Base-by-base conservation (phyloP, 192 early-diverging fungal genomes). In the Phlyctochytrium planicorne region DNA sequence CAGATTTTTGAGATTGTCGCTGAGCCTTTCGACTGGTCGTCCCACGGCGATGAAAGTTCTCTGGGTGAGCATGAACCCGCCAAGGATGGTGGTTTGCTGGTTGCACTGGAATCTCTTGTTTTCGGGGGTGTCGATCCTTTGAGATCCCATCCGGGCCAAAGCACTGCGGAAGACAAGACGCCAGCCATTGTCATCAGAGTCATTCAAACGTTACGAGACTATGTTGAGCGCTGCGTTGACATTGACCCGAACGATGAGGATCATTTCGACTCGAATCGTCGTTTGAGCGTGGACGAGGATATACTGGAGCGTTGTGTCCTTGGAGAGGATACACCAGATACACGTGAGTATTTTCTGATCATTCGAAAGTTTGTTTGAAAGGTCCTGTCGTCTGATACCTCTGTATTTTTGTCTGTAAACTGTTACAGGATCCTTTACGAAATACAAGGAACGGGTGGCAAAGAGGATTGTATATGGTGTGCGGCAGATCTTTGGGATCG, bases 401-500 rank as follows among this genome's bases (percentile, higher is more conserved):
- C 16, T 20, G 40, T 4, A 29, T 32, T 12, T 53, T 0, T 24
- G 27, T 23, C 55, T 52, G 32, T n/a, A 29, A 67, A 59, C 59
- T 67, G 17, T n/a, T n/a, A n/a, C 65, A 70, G 69, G 52, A 6
- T 23, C 52, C 24, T 30, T 70, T 12, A 50, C 34, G 29, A 62
- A 69, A 56, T 77, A 78, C 60, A 77, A 73, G 65, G 78, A 76
- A 34, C 52, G 56, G 12, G 74, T 82, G 4, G 69, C 71, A 17
- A 68, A 73, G 30, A 82, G 92, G 20, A 84, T 96, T 30, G 92
- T 91, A 23, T 92, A 94, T 70, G 91, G 84, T 12, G 89, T 96
- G 65, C 87, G 88, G 60, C 75, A 87, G 36, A 85, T 91, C 65
- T 95, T 91, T 74, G 91, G 91, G 29, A 85, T 98, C 37, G 93